A percentile compares a stretch with the other conserved stretches of the same genome.
Evolutionary conservation across 2,329 filamentous ascomycete species (phyloP).

Genomic region (Incumbomyces lentus): DNA sequence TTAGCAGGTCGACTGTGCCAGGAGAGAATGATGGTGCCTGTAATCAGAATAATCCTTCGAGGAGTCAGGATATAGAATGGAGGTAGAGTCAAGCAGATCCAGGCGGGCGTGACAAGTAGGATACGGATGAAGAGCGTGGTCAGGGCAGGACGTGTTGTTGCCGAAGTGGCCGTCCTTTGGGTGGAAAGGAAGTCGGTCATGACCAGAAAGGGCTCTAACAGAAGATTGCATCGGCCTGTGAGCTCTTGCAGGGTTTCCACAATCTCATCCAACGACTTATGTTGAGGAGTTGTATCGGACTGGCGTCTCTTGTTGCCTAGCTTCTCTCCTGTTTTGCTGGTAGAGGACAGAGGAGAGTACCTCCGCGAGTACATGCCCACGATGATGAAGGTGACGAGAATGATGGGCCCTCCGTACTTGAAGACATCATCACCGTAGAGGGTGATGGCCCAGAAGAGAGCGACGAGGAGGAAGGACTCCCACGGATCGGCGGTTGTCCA

Average conservation of each 20-base stretch:
- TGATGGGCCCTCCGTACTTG: slow-evolving; percentile 69
- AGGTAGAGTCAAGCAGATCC: slow-evolving; percentile 72
- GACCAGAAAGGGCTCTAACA: slow-evolving; percentile 78
- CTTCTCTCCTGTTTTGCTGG: slow-evolving; percentile 61
- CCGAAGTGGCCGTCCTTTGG: slow-evolving; percentile 78
- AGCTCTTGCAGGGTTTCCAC: slow-evolving; percentile 86
- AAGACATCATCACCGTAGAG: slow-evolving; percentile 81
- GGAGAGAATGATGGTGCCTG: slow-evolving; percentile 77
- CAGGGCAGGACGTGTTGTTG: slow-evolving; percentile 79
- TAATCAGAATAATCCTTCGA: slow-evolving; percentile 67
- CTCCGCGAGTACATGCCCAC: slow-evolving; percentile 84
- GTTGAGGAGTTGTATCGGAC: slow-evolving; percentile 57
- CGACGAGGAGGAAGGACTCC: slow-evolving; percentile 89
- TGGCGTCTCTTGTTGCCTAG: slow-evolving; percentile 38
- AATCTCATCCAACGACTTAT: slow-evolving; percentile 95
- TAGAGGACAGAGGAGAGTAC: slow-evolving; percentile 83
- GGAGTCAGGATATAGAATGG: slow-evolving; percentile 79
- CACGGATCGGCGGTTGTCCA: slow-evolving; percentile 92
- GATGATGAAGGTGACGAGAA: slow-evolving; percentile 70
- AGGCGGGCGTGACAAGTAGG: slow-evolving; percentile 75
- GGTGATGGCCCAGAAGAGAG: slow-evolving; percentile 72
- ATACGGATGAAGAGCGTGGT: slow-evolving; percentile 85
- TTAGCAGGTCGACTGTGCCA: slow-evolving; percentile 86
- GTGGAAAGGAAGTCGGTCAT: slow-evolving; percentile 90
- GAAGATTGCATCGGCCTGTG: slow-evolving; percentile 80